phyloP scores from a whole-genome alignment of 768 basidiomycete genomes.

The Myochromella boudieri region DNA sequence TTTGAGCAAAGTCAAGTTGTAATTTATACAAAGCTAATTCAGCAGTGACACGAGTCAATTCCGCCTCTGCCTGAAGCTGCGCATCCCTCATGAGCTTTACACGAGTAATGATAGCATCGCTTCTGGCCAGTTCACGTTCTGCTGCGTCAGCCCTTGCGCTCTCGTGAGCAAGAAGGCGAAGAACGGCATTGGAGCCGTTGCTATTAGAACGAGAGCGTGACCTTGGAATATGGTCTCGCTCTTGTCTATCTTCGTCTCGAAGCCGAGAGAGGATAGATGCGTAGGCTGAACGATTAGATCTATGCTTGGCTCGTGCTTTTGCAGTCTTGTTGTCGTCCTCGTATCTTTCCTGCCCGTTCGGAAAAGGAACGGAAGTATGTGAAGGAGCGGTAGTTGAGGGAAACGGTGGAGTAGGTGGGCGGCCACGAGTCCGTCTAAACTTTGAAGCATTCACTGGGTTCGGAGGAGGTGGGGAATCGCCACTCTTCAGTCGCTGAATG shows the following conservation, averaged over 20 bases:
- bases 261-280: conserved; percentile 2
- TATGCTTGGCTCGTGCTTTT: neutral
- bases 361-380: neutral
- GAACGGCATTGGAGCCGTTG: conserved; percentile 4
- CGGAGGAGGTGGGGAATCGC: neutral
- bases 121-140: conserved; percentile 25
- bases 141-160: conserved; percentile 39
- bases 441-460: neutral
- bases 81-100: conserved; percentile 32
- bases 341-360: no score
- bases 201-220: conserved; percentile 8
- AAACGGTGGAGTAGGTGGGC: conserved; percentile 13
- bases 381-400: neutral
- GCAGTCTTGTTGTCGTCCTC: no score
- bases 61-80: conserved; percentile 27
- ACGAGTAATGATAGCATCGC: conserved; percentile 28
- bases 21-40: conserved; percentile 58
- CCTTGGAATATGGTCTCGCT: neutral
- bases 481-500: conserved; percentile 3
- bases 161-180: conserved; percentile 28
- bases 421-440: neutral
- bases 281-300: conserved; percentile 4
- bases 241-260: conserved; percentile 1
- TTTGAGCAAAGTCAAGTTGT: conserved; percentile 58
- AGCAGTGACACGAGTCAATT: conserved; percentile 34